These are phyloP conservation scores for Heliamphora pulchella DNA, from an alignment of 179 eudicot species.

Conservation along the genomic window DNA sequence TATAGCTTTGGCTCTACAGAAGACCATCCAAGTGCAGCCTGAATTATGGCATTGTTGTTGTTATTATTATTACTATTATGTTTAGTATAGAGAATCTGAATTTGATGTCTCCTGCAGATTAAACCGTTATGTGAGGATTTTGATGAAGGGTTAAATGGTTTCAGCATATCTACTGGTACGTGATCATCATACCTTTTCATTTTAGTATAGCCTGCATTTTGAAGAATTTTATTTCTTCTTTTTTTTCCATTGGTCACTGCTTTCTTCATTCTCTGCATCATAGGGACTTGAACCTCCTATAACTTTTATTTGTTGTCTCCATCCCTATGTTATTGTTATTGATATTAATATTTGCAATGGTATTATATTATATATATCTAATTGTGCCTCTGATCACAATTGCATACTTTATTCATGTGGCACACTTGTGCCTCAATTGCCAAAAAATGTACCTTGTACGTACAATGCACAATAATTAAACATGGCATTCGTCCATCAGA, in stretches of 20 bases:
- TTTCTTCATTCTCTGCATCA: neutral
- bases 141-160: conserved; percentile 58
- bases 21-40: neutral
- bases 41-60: neutral
- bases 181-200: conserved; percentile 19
- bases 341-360: neutral
- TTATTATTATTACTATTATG: neutral
- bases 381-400: neutral
- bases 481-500: no score
- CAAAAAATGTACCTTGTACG: neutral
- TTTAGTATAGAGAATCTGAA: neutral
- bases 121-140: conserved; percentile 62
- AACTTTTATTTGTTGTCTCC: neutral
- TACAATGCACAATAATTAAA: neutral
- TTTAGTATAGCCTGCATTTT: neutral
- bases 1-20: neutral
- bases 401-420: neutral
- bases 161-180: conserved; percentile 85
- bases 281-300: neutral
- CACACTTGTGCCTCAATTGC: neutral
- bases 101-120: conserved; percentile 42
- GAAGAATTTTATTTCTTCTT: conserved; percentile 1
- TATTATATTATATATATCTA: neutral
- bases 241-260: neutral
- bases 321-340: neutral